These are phyloP conservation scores for Macadamia tetraphylla DNA, from an alignment of 164 flowering plant species.

Conservation along the genomic window DNA sequence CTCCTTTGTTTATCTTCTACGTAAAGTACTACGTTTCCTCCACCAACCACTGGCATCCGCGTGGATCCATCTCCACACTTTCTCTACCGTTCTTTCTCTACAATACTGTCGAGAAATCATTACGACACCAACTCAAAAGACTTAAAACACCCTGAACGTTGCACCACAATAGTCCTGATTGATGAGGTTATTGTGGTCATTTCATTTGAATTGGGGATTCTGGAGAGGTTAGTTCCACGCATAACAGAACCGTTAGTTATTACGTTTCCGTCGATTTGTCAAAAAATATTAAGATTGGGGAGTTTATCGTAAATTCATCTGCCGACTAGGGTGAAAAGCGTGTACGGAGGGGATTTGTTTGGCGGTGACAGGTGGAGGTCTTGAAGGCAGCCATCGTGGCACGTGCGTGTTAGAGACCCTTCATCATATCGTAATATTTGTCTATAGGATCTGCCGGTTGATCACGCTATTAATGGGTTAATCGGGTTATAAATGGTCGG, in stretches of 20 bases:
- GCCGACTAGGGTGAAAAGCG: too few species aligned
- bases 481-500: too few species aligned
- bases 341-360: conserved; percentile 3
- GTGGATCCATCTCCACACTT: conserved; percentile 23
- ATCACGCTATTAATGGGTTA: too few species aligned
- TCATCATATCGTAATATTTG: too few species aligned
- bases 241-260: too few species aligned
- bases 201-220: too few species aligned
- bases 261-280: background rate
- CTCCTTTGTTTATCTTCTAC: conserved; percentile 44
- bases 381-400: conserved; percentile 22
- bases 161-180: background rate
- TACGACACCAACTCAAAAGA: too few species aligned
- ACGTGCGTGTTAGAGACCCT: background rate
- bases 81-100: too few species aligned
- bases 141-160: background rate
- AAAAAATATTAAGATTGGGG: background rate
- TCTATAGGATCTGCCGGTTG: too few species aligned
- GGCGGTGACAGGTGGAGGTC: conserved; percentile 26
- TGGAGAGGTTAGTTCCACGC: background rate
- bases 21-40: conserved; percentile 27
- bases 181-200: background rate
- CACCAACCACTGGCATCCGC: conserved; percentile 27
- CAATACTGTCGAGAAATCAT: too few species aligned
- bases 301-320: conserved; percentile 5